These are phyloP conservation scores for Chaetoceros tenuissimus DNA, from an alignment of 108 stramenopile genomes.

Conservation along the genomic window DNA sequence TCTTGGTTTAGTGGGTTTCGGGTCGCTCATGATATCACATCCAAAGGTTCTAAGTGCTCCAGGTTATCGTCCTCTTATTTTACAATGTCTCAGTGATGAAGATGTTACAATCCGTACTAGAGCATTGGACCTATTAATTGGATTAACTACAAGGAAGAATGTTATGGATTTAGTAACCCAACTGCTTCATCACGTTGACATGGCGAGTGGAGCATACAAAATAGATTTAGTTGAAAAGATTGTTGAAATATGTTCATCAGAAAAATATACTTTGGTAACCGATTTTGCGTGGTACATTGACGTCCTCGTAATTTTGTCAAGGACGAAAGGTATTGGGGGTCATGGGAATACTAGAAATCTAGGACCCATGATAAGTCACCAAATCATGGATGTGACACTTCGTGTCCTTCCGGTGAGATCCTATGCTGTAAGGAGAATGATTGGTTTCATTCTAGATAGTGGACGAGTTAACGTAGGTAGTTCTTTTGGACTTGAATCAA, in stretches of 20 bases:
- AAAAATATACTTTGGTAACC: conserved; percentile 86
- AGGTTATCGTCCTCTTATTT: conserved; percentile 85
- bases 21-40: conserved; percentile 82
- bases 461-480: conserved; percentile 12
- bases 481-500: conserved; percentile 10
- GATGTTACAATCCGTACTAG: conserved; percentile 97
- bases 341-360: conserved; percentile 18
- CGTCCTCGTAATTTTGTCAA: conserved; percentile 78
- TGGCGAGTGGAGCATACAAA: conserved; percentile 85
- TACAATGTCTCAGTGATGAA: conserved; percentile 91
- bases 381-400: conserved; percentile 91
- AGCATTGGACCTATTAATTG: conserved; percentile 89
- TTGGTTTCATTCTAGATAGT: conserved; percentile 56
- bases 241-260: conserved; percentile 83
- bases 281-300: conserved; percentile 96
- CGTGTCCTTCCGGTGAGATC: conserved; percentile 89
- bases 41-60: conserved; percentile 75
- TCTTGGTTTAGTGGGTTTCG: conserved; percentile 95
- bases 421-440: conserved; percentile 80
- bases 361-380: conserved; percentile 57
- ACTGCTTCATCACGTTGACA: conserved; percentile 82
- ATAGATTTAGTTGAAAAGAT: conserved; percentile 93
- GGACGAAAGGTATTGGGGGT: conserved; percentile 67
- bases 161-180: conserved; percentile 90
- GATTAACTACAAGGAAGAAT: conserved; percentile 92